phyloP scores from a whole-genome alignment of 2,329 filamentous ascomycete genomes.

The Phoma sp. region DNA sequence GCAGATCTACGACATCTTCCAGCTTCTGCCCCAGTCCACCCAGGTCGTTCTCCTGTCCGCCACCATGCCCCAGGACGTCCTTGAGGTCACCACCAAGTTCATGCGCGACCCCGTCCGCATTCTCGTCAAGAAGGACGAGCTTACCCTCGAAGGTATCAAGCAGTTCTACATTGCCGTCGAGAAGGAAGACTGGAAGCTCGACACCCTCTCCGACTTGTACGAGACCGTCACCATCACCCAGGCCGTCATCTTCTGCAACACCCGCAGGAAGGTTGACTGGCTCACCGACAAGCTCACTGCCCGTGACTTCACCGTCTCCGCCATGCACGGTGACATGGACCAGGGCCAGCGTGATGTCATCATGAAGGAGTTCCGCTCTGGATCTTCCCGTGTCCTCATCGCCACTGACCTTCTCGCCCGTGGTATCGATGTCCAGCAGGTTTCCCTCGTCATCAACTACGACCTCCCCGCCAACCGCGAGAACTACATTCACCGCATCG shows the following conservation, averaged over 20 bases:
- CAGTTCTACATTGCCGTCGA: constrained; percentile 99
- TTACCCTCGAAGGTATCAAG: constrained; percentile 99
- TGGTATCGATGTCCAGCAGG: constrained; percentile 99
- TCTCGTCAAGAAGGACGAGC: constrained; percentile 99
- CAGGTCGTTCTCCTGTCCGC: constrained; percentile 98
- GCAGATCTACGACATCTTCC: constrained; percentile 99
- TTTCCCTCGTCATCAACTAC: constrained; percentile 99
- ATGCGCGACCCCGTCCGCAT: constrained; percentile 99
- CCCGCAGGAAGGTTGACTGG: constrained; percentile 99
- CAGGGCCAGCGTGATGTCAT: constrained; percentile 97
- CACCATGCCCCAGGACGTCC: constrained; percentile 98
- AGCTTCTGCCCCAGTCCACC: constrained; percentile 95
- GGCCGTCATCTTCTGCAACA: constrained; percentile 99
- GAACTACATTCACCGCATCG: constrained; percentile 99
- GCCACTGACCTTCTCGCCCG: constrained; percentile 96
- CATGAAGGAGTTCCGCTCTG: constrained; percentile 99
- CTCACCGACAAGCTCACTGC: constrained; percentile 98
- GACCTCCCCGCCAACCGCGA: constrained; percentile 98
- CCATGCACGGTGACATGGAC: constrained; percentile 99
- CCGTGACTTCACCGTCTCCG: constrained; percentile 98
- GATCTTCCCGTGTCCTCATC: constrained; percentile 97
- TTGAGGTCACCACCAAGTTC: constrained; percentile 99
- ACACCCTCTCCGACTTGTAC: constrained; percentile 98
- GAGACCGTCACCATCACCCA: constrained; percentile 99
- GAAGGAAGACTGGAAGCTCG: constrained; percentile 99